Evolutionary conservation across 2,329 filamentous ascomycete species (phyloP).

Genomic region (Cytospora schulzeri): DNA sequence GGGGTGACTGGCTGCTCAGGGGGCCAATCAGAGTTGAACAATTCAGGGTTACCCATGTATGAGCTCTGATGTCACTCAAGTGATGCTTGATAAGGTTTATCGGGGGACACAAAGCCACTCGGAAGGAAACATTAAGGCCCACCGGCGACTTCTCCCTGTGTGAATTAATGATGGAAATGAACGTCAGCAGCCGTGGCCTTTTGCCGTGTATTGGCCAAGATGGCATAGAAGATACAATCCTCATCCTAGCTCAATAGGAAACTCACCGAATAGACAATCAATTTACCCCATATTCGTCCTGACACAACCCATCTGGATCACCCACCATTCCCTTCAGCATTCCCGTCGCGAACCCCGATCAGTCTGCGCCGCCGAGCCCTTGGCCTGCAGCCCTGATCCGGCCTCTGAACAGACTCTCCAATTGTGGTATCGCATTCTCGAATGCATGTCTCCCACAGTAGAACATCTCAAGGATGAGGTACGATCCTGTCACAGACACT

Average conservation of each 20-base stretch:
- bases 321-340: neutral
- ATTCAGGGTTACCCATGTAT: neutral
- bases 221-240: neutral
- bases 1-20: no score
- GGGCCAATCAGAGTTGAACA: neutral
- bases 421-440: constrained; percentile 27
- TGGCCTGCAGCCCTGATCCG: neutral
- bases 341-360: neutral
- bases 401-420: neutral
- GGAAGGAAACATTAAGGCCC: constrained; percentile 11
- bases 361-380: neutral
- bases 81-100: constrained; percentile 3
- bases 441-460: constrained; percentile 47
- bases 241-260: neutral
- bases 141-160: neutral
- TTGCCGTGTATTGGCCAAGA: neutral
- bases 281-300: neutral
- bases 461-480: constrained; percentile 63
- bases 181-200: neutral
- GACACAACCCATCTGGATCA: neutral
- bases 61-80: constrained; percentile 16
- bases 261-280: neutral
- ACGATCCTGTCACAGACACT: constrained; percentile 29
- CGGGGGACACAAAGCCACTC: constrained; percentile 4
- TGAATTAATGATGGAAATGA: neutral